A percentile compares a stretch with the other conserved stretches of the same genome.
phyloP scores from a whole-genome alignment of 2,329 filamentous ascomycete species.

The Aspergillus glaucus region DNA sequence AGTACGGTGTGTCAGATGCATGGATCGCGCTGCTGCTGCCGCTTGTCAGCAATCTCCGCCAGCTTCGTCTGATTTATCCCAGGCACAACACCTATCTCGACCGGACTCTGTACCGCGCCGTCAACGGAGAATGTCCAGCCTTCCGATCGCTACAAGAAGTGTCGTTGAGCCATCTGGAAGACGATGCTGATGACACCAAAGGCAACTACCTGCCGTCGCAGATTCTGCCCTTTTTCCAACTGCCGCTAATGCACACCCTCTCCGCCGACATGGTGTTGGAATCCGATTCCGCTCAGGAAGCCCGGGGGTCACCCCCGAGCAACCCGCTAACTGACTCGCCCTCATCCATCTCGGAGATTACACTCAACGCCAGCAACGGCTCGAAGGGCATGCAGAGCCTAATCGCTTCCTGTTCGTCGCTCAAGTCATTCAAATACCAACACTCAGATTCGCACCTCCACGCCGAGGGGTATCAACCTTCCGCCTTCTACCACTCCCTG shows the following conservation, averaged over 20 bases:
- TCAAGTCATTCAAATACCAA: constrained; percentile 26
- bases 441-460: constrained; percentile 23
- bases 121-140: constrained; percentile 11
- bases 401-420: constrained; percentile 15
- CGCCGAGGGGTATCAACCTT: constrained; percentile 20
- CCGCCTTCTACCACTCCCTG: constrained; percentile 20
- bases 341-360: constrained; percentile 18
- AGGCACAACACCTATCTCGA: constrained; percentile 15
- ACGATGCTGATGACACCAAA: constrained; percentile 4
- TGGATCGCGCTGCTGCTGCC: constrained; percentile 24
- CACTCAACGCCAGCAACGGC: constrained; percentile 20
- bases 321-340: constrained; percentile 4
- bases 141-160: constrained; percentile 17
- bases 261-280: constrained; percentile 22
- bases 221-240: constrained; percentile 19
- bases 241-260: constrained; percentile 18
- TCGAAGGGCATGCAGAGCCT: constrained; percentile 18
- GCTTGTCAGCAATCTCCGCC: constrained; percentile 16
- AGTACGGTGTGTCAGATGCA: constrained; percentile 16
- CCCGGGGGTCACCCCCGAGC: neutral
- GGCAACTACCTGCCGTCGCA: constrained; percentile 11
- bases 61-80: constrained; percentile 16
- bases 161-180: constrained; percentile 10
- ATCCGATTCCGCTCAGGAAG: constrained; percentile 2
- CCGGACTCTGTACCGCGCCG: constrained; percentile 15